Evolutionary conservation across 352 stramenopile species (phyloP).

Genomic region (Pythium rhizo-oryzae): DNA sequence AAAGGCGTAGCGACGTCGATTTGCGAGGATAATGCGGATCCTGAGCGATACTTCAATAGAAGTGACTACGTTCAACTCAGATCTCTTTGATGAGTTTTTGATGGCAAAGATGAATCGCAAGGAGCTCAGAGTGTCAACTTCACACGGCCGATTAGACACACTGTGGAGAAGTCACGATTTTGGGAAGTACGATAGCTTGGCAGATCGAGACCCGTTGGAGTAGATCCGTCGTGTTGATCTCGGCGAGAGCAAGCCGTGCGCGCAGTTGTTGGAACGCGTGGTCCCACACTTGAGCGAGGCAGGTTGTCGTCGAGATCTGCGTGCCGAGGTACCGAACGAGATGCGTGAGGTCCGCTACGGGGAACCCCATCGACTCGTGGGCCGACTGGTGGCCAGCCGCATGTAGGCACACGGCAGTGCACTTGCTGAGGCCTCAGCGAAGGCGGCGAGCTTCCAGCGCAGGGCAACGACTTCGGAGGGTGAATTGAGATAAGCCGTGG

Average conservation of each 20-base stretch:
- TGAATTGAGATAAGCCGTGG: neutral
- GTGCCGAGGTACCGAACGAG: slow-evolving; percentile 6
- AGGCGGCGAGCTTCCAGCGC: neutral
- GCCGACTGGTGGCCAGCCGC: neutral
- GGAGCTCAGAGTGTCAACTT: too few relatives aligned
- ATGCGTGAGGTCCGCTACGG: neutral
- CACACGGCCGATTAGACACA: too few relatives aligned
- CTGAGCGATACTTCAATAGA: too few relatives aligned
- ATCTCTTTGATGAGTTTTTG: too few relatives aligned
- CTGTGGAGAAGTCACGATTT: too few relatives aligned
- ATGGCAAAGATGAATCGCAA: too few relatives aligned
- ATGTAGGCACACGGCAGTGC: neutral
- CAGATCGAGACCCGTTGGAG: slow-evolving; percentile 13
- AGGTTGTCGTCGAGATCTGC: neutral
- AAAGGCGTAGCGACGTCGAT: too few relatives aligned
- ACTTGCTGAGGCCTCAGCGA: slow-evolving; percentile 4
- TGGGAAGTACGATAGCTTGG: slow-evolving; percentile 5
- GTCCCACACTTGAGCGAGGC: neutral
- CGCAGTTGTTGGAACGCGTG: neutral
- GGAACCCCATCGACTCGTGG: neutral
- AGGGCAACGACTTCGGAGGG: neutral
- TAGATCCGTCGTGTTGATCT: slow-evolving; percentile 10
- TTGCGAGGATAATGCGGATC: too few relatives aligned
- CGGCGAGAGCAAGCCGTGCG: neutral
- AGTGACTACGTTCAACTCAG: too few relatives aligned